Conservation (phyloP, 129 eudicot genomes). For the Tanacetum coccineum region DNA sequence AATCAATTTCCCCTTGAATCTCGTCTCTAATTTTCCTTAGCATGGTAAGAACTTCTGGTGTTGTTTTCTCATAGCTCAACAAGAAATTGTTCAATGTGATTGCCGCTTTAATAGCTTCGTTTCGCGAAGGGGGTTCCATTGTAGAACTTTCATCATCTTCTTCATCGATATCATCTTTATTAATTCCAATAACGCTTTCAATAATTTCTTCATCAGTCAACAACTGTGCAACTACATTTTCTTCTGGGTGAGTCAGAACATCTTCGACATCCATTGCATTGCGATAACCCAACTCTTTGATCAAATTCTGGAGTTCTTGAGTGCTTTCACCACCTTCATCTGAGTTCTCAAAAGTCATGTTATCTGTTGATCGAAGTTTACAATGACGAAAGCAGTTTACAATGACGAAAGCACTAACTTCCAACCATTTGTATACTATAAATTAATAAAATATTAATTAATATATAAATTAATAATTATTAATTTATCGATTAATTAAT, state of each 20-base stretch:
- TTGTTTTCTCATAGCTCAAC: slow-evolving; percentile 37
- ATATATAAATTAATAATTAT: too few relatives aligned
- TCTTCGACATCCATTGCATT: too few relatives aligned
- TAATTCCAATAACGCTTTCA: slow-evolving; percentile 29
- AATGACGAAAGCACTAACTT: too few relatives aligned
- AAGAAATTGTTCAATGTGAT: slow-evolving; percentile 36
- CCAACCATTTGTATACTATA: too few relatives aligned
- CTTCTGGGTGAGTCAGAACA: too few relatives aligned
- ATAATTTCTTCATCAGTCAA: slow-evolving; percentile 27
- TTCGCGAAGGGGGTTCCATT: slow-evolving; percentile 31
- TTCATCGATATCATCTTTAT: slow-evolving; percentile 29
- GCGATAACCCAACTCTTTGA: too few relatives aligned
- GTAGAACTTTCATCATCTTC: slow-evolving; percentile 12
- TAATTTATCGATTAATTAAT: too few relatives aligned
- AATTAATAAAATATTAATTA: too few relatives aligned
- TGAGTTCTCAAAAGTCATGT: slow-evolving; percentile 26
- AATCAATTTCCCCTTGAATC: slow-evolving; percentile 34
- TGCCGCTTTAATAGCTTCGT: slow-evolving; percentile 23
- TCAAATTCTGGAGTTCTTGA: too few relatives aligned
- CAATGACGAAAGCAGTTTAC: slow-evolving; percentile 26
- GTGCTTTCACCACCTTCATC: slow-evolving; percentile 12
- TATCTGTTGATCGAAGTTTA: slow-evolving; percentile 30
- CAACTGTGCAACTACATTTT: slow-evolving; percentile 19
- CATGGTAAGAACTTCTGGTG: slow-evolving; percentile 32
- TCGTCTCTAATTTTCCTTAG: slow-evolving; percentile 33